Evolutionary conservation across 2,329 filamentous ascomycete species (phyloP), one percentile per base, ranked within the genome.

Genomic region (Apiospora phragmitis): DNA sequence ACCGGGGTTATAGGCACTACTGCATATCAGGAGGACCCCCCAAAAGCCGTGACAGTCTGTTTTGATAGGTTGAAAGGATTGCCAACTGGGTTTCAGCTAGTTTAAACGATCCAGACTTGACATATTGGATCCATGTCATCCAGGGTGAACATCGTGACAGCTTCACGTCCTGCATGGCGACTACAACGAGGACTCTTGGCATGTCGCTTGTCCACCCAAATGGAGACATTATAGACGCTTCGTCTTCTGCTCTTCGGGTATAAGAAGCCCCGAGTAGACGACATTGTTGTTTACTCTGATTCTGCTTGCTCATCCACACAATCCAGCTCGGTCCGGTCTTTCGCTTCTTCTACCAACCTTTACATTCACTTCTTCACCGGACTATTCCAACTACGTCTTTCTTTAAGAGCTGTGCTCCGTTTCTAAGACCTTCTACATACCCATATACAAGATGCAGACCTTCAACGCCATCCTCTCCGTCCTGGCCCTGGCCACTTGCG

Each of bases 391-490:
- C 45, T 32, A 68, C 42, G 24, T 24, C 45, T 29, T 43, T 70
- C 45, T 68, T 55, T 32, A 67, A 45, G 42, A 65, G 51, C 68
- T 47, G 42, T 67, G 62, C 55, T 66, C 62, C 26, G 7, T 41
- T 51, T 67, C 16, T 21, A 49, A 51, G 43, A 14, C 43, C 21
- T 45, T 65, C n/a, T 18, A 38, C 16, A 66, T 35, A 47, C 4
- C 66, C 18, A 62, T 18, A 43, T 55, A 45, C 69, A 70, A 59
- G 18, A 70, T 70, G 69, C 65, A 70, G 69, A 47, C 65, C 65
- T 43, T 67, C 65, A 55, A 21, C 65, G 21, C 68, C 59, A n/a
- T 65, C 55, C 18, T 66, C 29, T 59, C 66, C 49, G 26, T 70
- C 65, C 66, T 67, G 42, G 65, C 69, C 65, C 59, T 70, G 47